phyloP scores from a whole-genome alignment of 192 early-diverging fungal genomes.

The Gigaspora rosea region DNA sequence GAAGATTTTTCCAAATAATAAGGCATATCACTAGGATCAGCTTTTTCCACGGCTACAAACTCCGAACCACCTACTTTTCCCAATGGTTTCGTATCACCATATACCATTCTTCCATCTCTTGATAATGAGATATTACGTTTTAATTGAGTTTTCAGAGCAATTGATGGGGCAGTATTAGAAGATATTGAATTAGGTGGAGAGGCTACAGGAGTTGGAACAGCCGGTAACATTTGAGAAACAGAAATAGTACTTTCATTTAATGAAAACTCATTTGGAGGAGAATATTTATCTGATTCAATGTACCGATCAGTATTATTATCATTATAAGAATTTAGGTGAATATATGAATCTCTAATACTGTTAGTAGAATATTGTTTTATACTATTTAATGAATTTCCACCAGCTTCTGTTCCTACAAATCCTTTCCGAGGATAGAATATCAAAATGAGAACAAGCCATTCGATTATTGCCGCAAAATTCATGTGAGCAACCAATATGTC shows the following conservation, averaged over 20 bases:
- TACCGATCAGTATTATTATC: not conserved
- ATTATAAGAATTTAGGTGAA: too few species aligned
- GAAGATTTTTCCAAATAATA: not conserved
- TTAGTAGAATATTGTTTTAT: too few species aligned
- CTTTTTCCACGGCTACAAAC: conserved; percentile 28
- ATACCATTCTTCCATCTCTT: conserved; percentile 29
- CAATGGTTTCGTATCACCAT: conserved; percentile 21
- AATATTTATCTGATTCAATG: not conserved
- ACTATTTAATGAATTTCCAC: not conserved
- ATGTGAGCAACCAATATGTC: conserved; percentile 8
- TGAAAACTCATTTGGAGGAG: not conserved
- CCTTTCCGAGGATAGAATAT: conserved; percentile 30
- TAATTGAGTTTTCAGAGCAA: not conserved
- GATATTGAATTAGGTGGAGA: not conserved
- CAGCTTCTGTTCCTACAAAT: conserved; percentile 11
- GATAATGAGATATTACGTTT: conserved; percentile 28
- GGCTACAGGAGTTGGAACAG: not conserved
- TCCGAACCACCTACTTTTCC: conserved; percentile 24
- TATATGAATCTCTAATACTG: too few species aligned
- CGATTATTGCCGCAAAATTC: conserved; percentile 8
- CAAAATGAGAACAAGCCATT: conserved; percentile 20
- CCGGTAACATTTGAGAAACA: not conserved
- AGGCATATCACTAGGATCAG: not conserved
- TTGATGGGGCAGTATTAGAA: not conserved
- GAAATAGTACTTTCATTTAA: not conserved